These are phyloP conservation scores for Ballota nigra DNA, from an alignment of 257 asterid species.

Conservation along the genomic window DNA sequence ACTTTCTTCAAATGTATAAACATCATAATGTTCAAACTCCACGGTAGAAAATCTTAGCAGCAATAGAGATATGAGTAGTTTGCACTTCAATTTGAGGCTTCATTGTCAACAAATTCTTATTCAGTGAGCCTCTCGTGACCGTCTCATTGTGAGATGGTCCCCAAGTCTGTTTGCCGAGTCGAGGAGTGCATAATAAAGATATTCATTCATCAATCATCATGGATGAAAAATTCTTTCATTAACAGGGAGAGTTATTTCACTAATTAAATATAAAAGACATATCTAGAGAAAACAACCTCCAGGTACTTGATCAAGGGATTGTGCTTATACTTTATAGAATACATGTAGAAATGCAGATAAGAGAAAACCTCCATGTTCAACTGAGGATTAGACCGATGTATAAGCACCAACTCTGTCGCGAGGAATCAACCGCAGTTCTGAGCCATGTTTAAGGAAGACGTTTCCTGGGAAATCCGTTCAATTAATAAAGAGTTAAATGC, in stretches of 20 bases:
- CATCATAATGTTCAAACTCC: background rate
- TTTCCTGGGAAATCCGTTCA: conserved; percentile 56
- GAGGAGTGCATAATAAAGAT: background rate
- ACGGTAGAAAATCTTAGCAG: background rate
- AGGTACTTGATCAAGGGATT: conserved; percentile 6
- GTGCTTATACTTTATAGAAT: background rate
- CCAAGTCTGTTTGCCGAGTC: background rate
- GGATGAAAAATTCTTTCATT: background rate
- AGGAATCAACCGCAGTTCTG: conserved; percentile 85
- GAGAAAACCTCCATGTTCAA: background rate
- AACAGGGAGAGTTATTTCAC: conserved; percentile 9
- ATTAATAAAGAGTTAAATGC: conserved; percentile 5
- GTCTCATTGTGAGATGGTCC: background rate
- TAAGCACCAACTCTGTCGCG: conserved; percentile 84
- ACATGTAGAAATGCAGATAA: conserved; percentile 18
- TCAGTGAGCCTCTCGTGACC: background rate
- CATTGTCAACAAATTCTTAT: background rate
- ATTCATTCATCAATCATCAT: background rate
- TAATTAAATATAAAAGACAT: background rate
- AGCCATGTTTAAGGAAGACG: conserved; percentile 90
- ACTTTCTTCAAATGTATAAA: background rate
- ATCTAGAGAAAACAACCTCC: conserved; percentile 16
- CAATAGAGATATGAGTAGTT: background rate
- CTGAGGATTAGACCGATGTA: conserved; percentile 21
- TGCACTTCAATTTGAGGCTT: background rate